Evolutionary conservation across 2,329 filamentous ascomycete species (phyloP), one percentile per base, ranked within the genome.

Genomic region (Cucurbitaria berberidis): DNA sequence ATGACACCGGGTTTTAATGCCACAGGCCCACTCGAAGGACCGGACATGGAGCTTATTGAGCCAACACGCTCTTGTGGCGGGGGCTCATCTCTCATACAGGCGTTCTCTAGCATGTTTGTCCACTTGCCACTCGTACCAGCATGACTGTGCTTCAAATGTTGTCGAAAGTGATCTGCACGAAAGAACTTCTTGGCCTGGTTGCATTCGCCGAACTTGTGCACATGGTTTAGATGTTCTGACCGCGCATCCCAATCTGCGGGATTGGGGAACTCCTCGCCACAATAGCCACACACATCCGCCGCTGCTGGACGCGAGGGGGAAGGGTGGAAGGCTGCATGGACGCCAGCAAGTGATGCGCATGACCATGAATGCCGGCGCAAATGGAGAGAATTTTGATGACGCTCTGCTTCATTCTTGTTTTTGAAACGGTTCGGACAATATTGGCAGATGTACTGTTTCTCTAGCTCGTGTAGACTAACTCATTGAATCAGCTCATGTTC

Each of bases 171-270:
- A 75, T 99, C 95, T 29, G 95, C 95, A 32, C 95, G 86, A 79
- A 90, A 99, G 75, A 99, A 99, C 75, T 98, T 98, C 81, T 99
- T 99, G 63, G 90, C 89, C 68, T 95, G 92, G 75, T 99, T 99
- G 83, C 95, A 99, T 78, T 98, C 95, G 59, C 92, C 87, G 73
- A 96, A 99, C 73, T 99, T 99, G 80, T 99, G 95, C 59, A 92
- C 85, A 66, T 90, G 88, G 69, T 92, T 93, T 48, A 99, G 80
- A 78, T 99, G 95, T 51, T 90, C 88, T 48, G 93, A 86, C 52
- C 95, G 87, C 56, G 86, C 82, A 46, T 96, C 90, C 93, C 93
- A 97, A 70, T 98, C 90, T 47, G 91, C 85, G 5, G 93, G 89
- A 35, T 90, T 96, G 19, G 87, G 75, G 62, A 98, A 99, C 64